Conservation (phyloP, 768 basidiomycete species). For the Fibroporia radiculosa region DNA sequence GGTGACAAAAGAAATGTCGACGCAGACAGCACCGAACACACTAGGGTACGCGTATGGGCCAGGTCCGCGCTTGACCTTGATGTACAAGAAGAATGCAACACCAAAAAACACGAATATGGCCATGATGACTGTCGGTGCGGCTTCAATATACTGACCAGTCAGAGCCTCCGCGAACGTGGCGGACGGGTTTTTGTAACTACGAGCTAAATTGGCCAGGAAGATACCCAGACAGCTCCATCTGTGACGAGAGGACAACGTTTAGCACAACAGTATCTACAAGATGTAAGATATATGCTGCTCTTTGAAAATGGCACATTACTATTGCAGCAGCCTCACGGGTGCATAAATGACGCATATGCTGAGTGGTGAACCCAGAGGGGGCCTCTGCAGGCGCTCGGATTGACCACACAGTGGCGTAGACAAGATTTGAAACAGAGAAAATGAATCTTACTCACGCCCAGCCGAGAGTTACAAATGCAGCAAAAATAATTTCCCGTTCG, state of each 20-base stretch:
- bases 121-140: slow-evolving; percentile 48
- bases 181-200: slow-evolving; percentile 32
- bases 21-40: slow-evolving; percentile 51
- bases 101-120: slow-evolving; percentile 60
- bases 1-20: slow-evolving; percentile 54
- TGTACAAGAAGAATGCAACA: slow-evolving; percentile 45
- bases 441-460: slow-evolving; percentile 56
- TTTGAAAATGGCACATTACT: too few relatives aligned
- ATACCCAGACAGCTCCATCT: slow-evolving; percentile 68
- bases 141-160: slow-evolving; percentile 51
- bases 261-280: background rate
- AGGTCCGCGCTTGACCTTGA: slow-evolving; percentile 53
- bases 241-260: background rate
- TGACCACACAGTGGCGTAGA: too few relatives aligned
- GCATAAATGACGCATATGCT: too few relatives aligned
- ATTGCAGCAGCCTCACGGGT: too few relatives aligned
- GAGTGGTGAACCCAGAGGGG: too few relatives aligned
- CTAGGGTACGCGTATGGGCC: slow-evolving; percentile 53
- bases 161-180: slow-evolving; percentile 33
- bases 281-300: too few relatives aligned
- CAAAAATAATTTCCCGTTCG: slow-evolving; percentile 53
- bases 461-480: slow-evolving; percentile 37
- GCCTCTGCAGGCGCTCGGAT: too few relatives aligned
- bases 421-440: too few relatives aligned
- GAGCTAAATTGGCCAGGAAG: slow-evolving; percentile 49